Evolutionary conservation across 257 asterid genomes (phyloP).

Genomic region (Solanum bulbocastanum): DNA sequence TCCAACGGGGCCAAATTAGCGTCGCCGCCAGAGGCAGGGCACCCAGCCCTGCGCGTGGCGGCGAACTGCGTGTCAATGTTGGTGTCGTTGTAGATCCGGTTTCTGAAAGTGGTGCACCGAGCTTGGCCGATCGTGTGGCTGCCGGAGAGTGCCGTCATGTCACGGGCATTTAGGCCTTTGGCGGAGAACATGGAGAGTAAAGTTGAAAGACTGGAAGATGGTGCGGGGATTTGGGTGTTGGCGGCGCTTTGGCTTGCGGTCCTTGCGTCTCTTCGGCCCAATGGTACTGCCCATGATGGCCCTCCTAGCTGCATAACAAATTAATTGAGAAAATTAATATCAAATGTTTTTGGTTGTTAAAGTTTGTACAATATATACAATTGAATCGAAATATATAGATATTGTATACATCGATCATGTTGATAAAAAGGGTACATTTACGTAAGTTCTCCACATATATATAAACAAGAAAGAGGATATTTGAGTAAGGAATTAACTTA

Average conservation of each 20-base stretch:
- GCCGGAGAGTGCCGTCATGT: slow-evolving; percentile 64
- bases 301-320: slow-evolving; percentile 35
- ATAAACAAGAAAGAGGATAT: background rate
- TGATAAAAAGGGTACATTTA: background rate
- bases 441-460: background rate
- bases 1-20: slow-evolving; percentile 40
- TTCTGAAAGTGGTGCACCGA: slow-evolving; percentile 36
- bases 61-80: slow-evolving; percentile 45
- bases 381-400: background rate
- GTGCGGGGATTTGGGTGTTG: slow-evolving; percentile 36
- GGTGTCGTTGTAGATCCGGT: slow-evolving; percentile 50
- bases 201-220: slow-evolving; percentile 19
- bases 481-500: background rate
- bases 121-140: slow-evolving; percentile 64
- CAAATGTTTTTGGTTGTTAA: background rate
- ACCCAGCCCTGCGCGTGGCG: slow-evolving; percentile 26
- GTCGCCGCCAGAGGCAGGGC: slow-evolving; percentile 45
- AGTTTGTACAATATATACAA: background rate
- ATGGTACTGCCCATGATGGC: slow-evolving; percentile 42
- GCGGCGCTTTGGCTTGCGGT: slow-evolving; percentile 45
- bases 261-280: slow-evolving; percentile 58
- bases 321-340: background rate
- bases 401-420: too few relatives aligned
- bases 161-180: slow-evolving; percentile 42
- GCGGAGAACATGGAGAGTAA: slow-evolving; percentile 29